phyloP scores from a whole-genome alignment of 768 basidiomycete genomes.

The Tylopilus sp. region DNA sequence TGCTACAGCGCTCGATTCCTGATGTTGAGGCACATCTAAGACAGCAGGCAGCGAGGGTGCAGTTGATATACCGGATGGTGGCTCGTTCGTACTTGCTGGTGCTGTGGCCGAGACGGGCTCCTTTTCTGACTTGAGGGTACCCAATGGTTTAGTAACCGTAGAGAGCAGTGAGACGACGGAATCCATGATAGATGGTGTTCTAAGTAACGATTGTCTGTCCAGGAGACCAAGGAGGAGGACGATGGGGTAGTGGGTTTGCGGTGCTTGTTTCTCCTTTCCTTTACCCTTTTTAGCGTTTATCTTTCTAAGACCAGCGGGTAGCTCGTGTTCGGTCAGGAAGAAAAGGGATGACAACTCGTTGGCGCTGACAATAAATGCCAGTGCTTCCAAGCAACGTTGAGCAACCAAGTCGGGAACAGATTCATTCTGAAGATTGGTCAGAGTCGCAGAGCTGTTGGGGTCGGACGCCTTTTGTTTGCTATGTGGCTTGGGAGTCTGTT shows the following conservation, averaged over 20 bases:
- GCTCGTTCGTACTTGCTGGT: constrained; percentile 15
- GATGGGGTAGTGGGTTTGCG: constrained; percentile 86
- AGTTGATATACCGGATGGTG: constrained; percentile 4
- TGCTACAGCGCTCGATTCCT: constrained; percentile 15
- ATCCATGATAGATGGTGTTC: constrained; percentile 89
- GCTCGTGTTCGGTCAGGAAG: constrained; percentile 95
- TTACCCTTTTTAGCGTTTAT: constrained; percentile 81
- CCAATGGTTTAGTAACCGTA: constrained; percentile 81
- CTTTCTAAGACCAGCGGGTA: constrained; percentile 73
- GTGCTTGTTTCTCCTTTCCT: constrained; percentile 84
- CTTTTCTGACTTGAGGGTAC: constrained; percentile 54
- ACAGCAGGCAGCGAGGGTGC: constrained; percentile 1
- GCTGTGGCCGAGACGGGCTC: constrained; percentile 27
- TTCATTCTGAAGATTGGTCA: constrained; percentile 62
- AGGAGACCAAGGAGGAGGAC: constrained; percentile 85
- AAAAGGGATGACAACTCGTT: constrained; percentile 86
- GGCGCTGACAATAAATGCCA: constrained; percentile 80
- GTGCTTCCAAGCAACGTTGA: constrained; percentile 89
- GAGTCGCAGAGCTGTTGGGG: constrained; percentile 45
- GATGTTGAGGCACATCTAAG: constrained; percentile 8
- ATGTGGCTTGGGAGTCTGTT: constrained; percentile 42
- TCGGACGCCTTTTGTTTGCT: constrained; percentile 72
- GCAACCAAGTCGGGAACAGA: constrained; percentile 90
- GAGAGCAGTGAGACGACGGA: constrained; percentile 85
- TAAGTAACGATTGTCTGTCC: constrained; percentile 81